Conservation (phyloP, 805 yeast species). For the Nakazawaea siamensis region DNA sequence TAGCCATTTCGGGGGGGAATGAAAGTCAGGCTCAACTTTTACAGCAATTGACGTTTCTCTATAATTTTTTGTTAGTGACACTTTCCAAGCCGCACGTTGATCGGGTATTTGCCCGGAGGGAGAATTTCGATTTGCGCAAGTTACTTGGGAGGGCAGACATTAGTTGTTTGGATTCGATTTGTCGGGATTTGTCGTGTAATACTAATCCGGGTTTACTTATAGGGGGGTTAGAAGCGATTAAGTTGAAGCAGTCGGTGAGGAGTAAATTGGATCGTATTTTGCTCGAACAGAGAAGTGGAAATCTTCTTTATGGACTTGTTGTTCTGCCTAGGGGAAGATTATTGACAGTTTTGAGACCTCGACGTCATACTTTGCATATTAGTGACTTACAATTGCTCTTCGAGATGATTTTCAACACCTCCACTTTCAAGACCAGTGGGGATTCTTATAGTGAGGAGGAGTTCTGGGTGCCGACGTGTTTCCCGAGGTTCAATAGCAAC, state of each 20-base stretch:
- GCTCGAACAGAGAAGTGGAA: conserved; percentile 36
- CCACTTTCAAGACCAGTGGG: conserved; percentile 30
- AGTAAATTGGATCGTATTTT: conserved; percentile 48
- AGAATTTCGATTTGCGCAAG: conserved; percentile 76
- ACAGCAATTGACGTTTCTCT: conserved; percentile 62
- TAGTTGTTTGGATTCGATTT: conserved; percentile 59
- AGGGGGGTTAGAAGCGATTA: conserved; percentile 59
- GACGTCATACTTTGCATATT: conserved; percentile 69
- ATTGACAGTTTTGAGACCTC: conserved; percentile 67
- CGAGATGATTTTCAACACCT: conserved; percentile 55
- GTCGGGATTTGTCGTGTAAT: conserved; percentile 37
- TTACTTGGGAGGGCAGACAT: conserved; percentile 69
- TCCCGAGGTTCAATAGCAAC: conserved; percentile 81
- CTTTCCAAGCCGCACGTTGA: conserved; percentile 73
- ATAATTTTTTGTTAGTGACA: conserved; percentile 75
- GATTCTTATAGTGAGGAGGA: conserved; percentile 37
- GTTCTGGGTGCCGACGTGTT: conserved; percentile 89
- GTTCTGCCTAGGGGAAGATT: conserved; percentile 58
- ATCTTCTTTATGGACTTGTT: conserved; percentile 68
- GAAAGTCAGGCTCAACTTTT: conserved; percentile 44
- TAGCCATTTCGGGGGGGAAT: conserved; percentile 54
- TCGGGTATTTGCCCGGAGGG: conserved; percentile 58
- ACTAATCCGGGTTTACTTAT: conserved; percentile 53
- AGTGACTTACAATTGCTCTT: conserved; percentile 73
- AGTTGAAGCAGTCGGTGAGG: conserved; percentile 50